Conservation (phyloP, 2,329 filamentous ascomycete species). For the Ploettnerulaceae sp. region DNA sequence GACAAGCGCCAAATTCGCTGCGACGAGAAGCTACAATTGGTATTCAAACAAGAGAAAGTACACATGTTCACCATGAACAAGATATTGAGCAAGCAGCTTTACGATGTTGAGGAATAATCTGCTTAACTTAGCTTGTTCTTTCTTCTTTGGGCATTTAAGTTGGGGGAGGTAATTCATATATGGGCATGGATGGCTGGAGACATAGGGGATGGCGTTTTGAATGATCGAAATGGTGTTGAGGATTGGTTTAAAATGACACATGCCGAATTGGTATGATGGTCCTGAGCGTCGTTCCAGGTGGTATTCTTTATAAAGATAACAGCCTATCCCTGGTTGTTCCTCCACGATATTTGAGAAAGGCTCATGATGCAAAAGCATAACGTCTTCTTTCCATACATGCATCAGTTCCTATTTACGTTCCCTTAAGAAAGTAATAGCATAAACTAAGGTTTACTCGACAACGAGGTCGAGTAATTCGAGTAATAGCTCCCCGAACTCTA, state of each 20-base stretch:
- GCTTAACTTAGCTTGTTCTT: background rate
- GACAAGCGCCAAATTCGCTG: slow-evolving; percentile 93
- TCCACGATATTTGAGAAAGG: background rate
- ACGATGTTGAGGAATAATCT: slow-evolving; percentile 67
- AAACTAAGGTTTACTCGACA: too few species aligned
- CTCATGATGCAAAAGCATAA: background rate
- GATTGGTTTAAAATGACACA: too few species aligned
- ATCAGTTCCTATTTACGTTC: too few species aligned
- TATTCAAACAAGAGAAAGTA: slow-evolving; percentile 86
- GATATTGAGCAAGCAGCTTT: slow-evolving; percentile 83
- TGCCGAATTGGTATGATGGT: too few species aligned
- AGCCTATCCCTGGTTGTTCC: background rate
- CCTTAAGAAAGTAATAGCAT: too few species aligned
- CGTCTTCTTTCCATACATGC: too few species aligned
- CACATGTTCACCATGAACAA: slow-evolving; percentile 99
- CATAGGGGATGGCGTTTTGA: too few species aligned
- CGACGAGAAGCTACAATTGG: slow-evolving; percentile 83
- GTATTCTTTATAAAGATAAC: too few species aligned
- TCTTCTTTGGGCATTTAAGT: background rate
- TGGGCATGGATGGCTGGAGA: background rate
- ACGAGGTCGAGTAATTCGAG: too few species aligned
- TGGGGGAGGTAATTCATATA: background rate
- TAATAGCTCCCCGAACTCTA: background rate
- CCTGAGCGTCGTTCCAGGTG: too few species aligned
- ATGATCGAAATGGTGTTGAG: too few species aligned